Conservation (phyloP, 2,329 filamentous ascomycete species). For the Botrytis medusae region DNA sequence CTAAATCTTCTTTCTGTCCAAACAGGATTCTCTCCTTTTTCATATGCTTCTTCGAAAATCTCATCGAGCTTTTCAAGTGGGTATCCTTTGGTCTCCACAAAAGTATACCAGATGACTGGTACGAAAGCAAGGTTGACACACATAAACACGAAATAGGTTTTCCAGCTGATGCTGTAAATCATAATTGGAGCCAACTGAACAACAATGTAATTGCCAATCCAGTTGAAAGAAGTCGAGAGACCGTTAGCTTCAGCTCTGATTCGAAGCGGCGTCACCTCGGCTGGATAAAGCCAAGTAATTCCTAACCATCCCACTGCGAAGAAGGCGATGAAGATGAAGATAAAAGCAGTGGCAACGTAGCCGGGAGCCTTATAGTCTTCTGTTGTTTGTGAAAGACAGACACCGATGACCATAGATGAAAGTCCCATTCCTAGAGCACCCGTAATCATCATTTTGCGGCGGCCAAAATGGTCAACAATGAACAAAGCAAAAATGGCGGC, state of each 20-base stretch:
- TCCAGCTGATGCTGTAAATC: conserved; percentile 34
- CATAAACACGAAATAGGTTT: conserved; percentile 41
- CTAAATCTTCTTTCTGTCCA: conserved; percentile 20
- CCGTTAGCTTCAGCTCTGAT: conserved; percentile 59
- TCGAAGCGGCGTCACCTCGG: conserved; percentile 54
- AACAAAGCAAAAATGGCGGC: conserved; percentile 64
- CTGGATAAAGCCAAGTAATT: conserved; percentile 55
- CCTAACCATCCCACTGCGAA: conserved; percentile 54
- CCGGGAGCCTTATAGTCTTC: conserved; percentile 43
- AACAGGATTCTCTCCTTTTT: conserved; percentile 18
- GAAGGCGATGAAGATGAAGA: conserved; percentile 55
- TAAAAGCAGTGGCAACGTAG: conserved; percentile 36
- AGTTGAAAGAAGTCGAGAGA: conserved; percentile 44
- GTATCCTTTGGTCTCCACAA: conserved; percentile 21
- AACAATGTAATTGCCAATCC: conserved; percentile 64
- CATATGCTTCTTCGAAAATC: conserved; percentile 21
- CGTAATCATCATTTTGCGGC: conserved; percentile 50
- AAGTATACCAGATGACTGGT: conserved; percentile 16
- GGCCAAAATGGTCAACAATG: conserved; percentile 53
- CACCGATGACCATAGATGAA: conserved; percentile 58
- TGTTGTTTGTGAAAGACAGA: conserved; percentile 49
- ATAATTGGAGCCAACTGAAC: conserved; percentile 50
- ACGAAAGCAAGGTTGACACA: conserved; percentile 18
- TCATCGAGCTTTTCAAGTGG: conserved; percentile 17
- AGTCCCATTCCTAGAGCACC: conserved; percentile 55